Percentiles rank a stretch among this genome's conserved stretches.
Conservation (phyloP, 441 rosid genomes). For the Pelargonium cotyledonis region DNA sequence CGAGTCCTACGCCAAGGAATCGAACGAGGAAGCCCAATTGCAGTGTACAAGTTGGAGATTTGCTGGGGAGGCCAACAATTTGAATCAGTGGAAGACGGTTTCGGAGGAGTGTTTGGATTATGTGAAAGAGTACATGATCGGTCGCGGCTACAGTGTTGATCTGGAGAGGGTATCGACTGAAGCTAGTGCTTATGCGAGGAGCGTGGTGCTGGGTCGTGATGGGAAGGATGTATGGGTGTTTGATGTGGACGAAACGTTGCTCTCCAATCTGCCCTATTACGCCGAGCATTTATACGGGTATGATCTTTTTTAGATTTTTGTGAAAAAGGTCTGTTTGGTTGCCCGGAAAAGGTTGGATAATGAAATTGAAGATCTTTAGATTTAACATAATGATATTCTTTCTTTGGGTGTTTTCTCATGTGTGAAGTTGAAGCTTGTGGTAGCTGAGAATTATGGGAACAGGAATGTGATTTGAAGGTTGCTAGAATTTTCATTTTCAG, state of each 20-base stretch:
- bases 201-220: conserved; percentile 40
- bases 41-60: conserved; percentile 88
- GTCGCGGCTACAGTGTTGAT: conserved; percentile 59
- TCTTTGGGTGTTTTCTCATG: too few relatives aligned
- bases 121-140: conserved; percentile 55
- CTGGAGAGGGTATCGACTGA: conserved; percentile 57
- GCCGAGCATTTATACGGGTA: conserved; percentile 72
- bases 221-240: conserved; percentile 84
- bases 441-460: too few relatives aligned
- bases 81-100: conserved; percentile 70
- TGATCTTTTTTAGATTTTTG: background rate
- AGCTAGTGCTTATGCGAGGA: conserved; percentile 53
- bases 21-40: conserved; percentile 34
- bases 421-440: background rate
- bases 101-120: conserved; percentile 67
- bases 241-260: conserved; percentile 84
- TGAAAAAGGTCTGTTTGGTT: background rate
- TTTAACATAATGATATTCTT: conserved; percentile 7
- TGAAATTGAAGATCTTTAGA: background rate
- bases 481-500: background rate
- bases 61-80: conserved; percentile 77
- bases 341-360: background rate
- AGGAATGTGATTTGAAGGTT: background rate
- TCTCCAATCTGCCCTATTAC: conserved; percentile 88
- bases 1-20: conserved; percentile 26